phyloP scores from a whole-genome alignment of 2,329 filamentous ascomycete genomes.

The Phoma sp. region DNA sequence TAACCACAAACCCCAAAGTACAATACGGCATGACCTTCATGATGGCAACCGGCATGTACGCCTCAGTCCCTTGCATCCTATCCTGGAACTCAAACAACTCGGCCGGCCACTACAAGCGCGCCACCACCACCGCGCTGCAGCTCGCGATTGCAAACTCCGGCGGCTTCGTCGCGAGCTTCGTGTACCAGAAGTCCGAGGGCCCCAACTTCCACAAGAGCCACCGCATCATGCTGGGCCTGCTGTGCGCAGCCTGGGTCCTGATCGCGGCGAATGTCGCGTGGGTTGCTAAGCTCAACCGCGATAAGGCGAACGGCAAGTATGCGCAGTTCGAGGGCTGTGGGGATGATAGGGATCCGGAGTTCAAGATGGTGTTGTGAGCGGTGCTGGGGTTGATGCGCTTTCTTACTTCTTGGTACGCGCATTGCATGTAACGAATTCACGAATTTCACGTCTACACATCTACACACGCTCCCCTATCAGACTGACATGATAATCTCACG shows the following conservation, averaged over 20 bases:
- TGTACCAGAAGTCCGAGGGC: slow-evolving; percentile 63
- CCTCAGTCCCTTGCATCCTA: slow-evolving; percentile 66
- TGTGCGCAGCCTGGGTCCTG: slow-evolving; percentile 70
- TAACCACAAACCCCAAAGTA: slow-evolving; percentile 57
- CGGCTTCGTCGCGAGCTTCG: slow-evolving; percentile 70
- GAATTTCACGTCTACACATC: neutral
- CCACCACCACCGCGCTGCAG: slow-evolving; percentile 70
- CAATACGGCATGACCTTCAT: slow-evolving; percentile 72
- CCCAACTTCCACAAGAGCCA: slow-evolving; percentile 68
- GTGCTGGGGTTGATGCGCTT: neutral
- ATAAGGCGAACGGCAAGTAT: slow-evolving; percentile 67
- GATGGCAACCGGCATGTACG: slow-evolving; percentile 70
- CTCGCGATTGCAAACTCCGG: slow-evolving; percentile 71
- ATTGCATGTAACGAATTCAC: neutral
- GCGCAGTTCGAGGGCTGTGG: slow-evolving; percentile 62
- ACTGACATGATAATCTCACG: too few relatives aligned
- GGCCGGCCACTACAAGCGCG: slow-evolving; percentile 72
- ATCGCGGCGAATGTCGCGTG: slow-evolving; percentile 67
- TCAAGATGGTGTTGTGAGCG: slow-evolving; percentile 63
- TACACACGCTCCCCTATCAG: neutral
- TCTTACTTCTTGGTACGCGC: neutral
- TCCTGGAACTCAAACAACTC: slow-evolving; percentile 73
- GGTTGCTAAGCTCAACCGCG: slow-evolving; percentile 68
- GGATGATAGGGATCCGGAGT: slow-evolving; percentile 69
- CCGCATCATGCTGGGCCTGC: slow-evolving; percentile 64